Evolutionary conservation across 2,329 filamentous ascomycete species (phyloP).

Genomic region (Endothia cerciana): DNA sequence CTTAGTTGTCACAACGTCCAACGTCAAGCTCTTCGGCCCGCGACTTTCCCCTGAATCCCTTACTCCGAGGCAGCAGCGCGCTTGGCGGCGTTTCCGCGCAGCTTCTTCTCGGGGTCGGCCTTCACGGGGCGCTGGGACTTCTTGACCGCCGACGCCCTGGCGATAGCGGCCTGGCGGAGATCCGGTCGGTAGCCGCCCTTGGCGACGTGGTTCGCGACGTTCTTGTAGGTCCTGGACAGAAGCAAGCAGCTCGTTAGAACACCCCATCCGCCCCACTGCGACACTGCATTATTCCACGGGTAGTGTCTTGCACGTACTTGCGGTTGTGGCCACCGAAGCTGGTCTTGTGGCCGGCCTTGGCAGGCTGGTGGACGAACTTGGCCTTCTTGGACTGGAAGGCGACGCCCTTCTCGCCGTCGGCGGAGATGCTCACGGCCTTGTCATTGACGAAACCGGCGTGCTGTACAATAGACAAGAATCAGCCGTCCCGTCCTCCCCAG

Average conservation of each 20-base stretch:
- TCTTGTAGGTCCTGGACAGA: conserved; percentile 76
- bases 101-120: conserved; percentile 73
- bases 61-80: conserved; percentile 64
- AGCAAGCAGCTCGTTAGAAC: conserved; percentile 1
- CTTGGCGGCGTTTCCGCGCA: conserved; percentile 77
- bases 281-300: neutral
- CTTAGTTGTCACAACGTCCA: conserved; percentile 11
- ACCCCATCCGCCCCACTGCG: neutral
- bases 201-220: conserved; percentile 79
- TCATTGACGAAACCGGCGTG: conserved; percentile 91
- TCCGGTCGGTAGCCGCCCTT: conserved; percentile 85
- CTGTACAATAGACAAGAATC: conserved; percentile 50
- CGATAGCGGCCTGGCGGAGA: conserved; percentile 76
- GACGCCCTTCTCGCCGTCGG: conserved; percentile 78
- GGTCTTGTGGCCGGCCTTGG: conserved; percentile 64
- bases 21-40: conserved; percentile 21
- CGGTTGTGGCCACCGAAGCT: conserved; percentile 73
- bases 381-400: conserved; percentile 84
- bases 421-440: conserved; percentile 85
- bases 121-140: conserved; percentile 79
- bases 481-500: conserved; percentile 35
- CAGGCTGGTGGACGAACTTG: conserved; percentile 73
- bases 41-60: conserved; percentile 22
- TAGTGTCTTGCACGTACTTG: conserved; percentile 65
- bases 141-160: conserved; percentile 85